These are phyloP conservation scores for Margaritispora aquatica DNA, from an alignment of 495 filamentous ascomycete genomes.

Conservation along the genomic window DNA sequence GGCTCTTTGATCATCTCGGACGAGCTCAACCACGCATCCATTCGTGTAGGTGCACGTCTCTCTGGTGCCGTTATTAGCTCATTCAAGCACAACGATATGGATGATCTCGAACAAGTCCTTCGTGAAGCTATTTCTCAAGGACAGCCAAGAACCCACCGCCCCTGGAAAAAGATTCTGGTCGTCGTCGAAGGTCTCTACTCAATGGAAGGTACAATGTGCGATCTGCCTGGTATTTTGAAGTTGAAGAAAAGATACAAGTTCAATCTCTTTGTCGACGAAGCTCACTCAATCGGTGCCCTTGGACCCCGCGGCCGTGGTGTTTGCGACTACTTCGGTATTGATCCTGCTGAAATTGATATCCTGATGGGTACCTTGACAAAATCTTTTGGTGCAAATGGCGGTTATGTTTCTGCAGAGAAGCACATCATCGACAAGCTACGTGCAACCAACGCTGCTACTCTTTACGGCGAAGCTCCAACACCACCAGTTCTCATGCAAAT, in stretches of 20 bases:
- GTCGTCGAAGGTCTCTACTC: constrained; percentile 97
- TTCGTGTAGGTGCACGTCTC: constrained; percentile 87
- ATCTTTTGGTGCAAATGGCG: constrained; percentile 96
- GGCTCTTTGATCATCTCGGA: constrained; percentile 92
- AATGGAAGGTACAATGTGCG: constrained; percentile 98
- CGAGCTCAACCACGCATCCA: constrained; percentile 95
- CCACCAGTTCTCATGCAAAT: constrained; percentile 89
- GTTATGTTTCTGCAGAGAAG: constrained; percentile 89
- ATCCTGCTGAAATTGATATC: constrained; percentile 83
- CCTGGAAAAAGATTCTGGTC: constrained; percentile 98
- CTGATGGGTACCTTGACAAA: constrained; percentile 98
- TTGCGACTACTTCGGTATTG: constrained; percentile 93
- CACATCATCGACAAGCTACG: constrained; percentile 86
- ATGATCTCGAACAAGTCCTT: constrained; percentile 72
- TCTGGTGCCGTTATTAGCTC: constrained; percentile 91
- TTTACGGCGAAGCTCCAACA: constrained; percentile 82
- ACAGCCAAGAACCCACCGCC: constrained; percentile 91
- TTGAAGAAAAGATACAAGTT: constrained; percentile 97
- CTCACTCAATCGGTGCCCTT: constrained; percentile 91
- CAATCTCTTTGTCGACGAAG: constrained; percentile 90
- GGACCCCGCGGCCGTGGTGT: constrained; percentile 85
- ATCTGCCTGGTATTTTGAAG: constrained; percentile 77
- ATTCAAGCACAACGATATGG: constrained; percentile 97
- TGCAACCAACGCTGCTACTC: constrained; percentile 74
- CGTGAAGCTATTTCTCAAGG: constrained; percentile 92